Evolutionary conservation across 106 monocot genomes (phyloP), one percentile per base, ranked within the genome.

Genomic region (Apostasia ramifera): DNA sequence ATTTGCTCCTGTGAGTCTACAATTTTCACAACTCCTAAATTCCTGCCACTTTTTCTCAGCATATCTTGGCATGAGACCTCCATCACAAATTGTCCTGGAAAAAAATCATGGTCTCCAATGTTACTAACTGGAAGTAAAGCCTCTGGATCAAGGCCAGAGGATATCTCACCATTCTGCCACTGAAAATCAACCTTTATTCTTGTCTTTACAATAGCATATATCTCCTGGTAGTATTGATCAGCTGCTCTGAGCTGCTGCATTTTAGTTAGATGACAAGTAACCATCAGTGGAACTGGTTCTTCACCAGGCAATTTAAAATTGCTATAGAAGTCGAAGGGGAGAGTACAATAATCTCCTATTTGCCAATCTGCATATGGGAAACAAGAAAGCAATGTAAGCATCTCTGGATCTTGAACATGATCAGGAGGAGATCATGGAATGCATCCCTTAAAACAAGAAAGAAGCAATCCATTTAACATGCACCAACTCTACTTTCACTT

Each of bases 51-150:
- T 49, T 63, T 46, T 50, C 44, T 48, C 38, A 72, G 50, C 2
- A 40, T 47, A 67, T 86, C 84, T 47, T 83, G 91, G 40, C 54
- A 40, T 85, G 77, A 59, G 63, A 78, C 65, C 78, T 92, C 86
- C 66, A 86, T 71, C 6, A 95, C 89, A 75, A 84, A 82, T 53
- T 95, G 92, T 53, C 67, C 91, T 2, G 89, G 89, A 86, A 86
- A 95, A 74, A 95, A 95, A 75, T 95, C 95, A 59, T 92, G 89
- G 70, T 95, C 95, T 61, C 88, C 86, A 66, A 95, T 71, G 69
- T 78, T 92, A 59, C 67, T 84, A 7, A 84, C 82, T 52, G 89
- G 95, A 70, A 70, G 41, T 58, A 95, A 75, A 57, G 43, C 71
- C 11, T 81, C 66, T 40, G 86, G 61, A 70, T 89, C 84, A 69